Evolutionary conservation across 2,329 filamentous ascomycete genomes (phyloP).

Genomic region (Trichoderma sp.): DNA sequence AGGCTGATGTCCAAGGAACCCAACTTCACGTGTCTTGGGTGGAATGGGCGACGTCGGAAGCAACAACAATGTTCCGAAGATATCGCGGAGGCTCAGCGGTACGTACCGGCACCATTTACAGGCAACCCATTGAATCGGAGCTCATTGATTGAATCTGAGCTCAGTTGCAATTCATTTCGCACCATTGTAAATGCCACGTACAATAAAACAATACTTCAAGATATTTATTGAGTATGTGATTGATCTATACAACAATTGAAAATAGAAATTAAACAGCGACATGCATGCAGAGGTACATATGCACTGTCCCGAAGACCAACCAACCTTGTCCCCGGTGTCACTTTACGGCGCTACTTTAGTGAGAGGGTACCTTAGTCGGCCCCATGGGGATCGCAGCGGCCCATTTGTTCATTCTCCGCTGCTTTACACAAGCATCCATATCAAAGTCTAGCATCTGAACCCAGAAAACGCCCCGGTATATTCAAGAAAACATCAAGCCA

Average conservation of each 20-base stretch:
- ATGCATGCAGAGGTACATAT: not conserved
- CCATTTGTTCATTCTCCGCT: not conserved
- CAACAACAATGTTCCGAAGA: slow-evolving; percentile 20
- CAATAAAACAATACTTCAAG: not conserved
- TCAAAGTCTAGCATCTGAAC: not conserved
- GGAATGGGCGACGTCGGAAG: not conserved
- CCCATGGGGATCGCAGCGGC: not conserved
- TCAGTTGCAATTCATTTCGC: not conserved
- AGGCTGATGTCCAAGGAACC: slow-evolving; percentile 19
- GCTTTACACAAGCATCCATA: not conserved
- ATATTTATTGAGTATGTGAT: not conserved
- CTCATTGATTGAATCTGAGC: not conserved
- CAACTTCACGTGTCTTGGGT: slow-evolving; percentile 16
- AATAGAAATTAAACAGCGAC: not conserved
- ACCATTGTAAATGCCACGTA: not conserved
- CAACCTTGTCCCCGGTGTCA: not conserved
- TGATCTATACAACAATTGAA: not conserved
- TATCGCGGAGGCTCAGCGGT: not conserved
- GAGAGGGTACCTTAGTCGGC: not conserved
- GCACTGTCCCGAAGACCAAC: not conserved
- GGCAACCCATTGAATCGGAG: not conserved
- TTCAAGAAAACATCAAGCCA: not conserved
- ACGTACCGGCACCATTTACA: not conserved
- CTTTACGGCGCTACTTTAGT: not conserved
- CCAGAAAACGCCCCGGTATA: not conserved